Conservation (phyloP, 495 filamentous ascomycete species). For the Lasiosphaeria miniovina region DNA sequence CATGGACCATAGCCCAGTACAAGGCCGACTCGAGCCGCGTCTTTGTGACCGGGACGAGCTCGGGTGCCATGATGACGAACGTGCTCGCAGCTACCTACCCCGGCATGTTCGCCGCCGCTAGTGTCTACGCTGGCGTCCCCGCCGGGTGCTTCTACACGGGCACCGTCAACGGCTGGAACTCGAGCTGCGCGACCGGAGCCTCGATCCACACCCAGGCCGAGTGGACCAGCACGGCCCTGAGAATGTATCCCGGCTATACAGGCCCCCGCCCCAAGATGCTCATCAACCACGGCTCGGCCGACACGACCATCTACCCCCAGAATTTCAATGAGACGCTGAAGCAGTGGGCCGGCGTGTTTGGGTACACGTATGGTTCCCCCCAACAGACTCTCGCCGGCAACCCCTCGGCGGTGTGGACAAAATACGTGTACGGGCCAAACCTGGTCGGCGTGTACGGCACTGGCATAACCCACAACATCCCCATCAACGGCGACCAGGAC, state of each 20-base stretch:
- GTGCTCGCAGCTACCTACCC: constrained; percentile 58
- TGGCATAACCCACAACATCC: constrained; percentile 32
- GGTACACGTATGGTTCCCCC: constrained; percentile 34
- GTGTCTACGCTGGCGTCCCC: constrained; percentile 58
- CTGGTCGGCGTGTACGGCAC: constrained; percentile 39
- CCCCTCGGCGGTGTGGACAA: constrained; percentile 36
- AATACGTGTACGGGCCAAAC: constrained; percentile 46
- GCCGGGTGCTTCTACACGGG: constrained; percentile 56
- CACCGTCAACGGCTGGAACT: constrained; percentile 45
- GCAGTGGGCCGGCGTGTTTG: constrained; percentile 50
- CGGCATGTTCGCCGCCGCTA: constrained; percentile 52
- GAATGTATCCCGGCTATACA: constrained; percentile 48
- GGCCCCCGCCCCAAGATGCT: constrained; percentile 56
- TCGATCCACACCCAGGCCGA: constrained; percentile 36
- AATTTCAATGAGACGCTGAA: constrained; percentile 53
- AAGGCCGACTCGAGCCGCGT: constrained; percentile 46
- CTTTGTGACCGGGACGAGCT: constrained; percentile 52
- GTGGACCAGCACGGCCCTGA: constrained; percentile 43
- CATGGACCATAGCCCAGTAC: constrained; percentile 48
- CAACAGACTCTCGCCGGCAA: constrained; percentile 28
- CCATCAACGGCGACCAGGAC: constrained; percentile 30
- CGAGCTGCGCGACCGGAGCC: constrained; percentile 42
- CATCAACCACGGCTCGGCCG: constrained; percentile 50
- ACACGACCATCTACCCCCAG: constrained; percentile 46
- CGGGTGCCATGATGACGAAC: constrained; percentile 52